phyloP scores from a whole-genome alignment of 1,284 basidiomycete species.

The Ceratobasidium papillatum region DNA sequence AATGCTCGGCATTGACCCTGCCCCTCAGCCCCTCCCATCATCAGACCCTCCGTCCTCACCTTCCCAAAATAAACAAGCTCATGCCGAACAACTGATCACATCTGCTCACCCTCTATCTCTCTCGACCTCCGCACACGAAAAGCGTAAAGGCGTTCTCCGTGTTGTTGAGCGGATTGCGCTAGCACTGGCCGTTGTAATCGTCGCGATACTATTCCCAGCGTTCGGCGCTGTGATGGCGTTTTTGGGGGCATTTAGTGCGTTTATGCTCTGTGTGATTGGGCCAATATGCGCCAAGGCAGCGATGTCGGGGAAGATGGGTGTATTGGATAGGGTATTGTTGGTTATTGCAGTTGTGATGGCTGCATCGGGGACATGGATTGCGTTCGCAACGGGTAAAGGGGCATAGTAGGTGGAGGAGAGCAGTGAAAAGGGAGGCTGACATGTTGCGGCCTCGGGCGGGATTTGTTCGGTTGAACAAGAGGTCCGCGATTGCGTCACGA shows the following conservation, averaged over 20 bases:
- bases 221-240: conserved; percentile 93
- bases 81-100: conserved; percentile 42
- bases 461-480: neutral
- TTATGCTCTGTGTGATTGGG: conserved; percentile 83
- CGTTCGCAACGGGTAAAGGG: conserved; percentile 21
- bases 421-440: neutral
- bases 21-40: conserved; percentile 50
- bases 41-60: conserved; percentile 52
- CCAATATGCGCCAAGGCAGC: conserved; percentile 73
- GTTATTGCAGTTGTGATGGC: conserved; percentile 70
- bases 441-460: neutral
- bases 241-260: conserved; percentile 86
- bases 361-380: conserved; percentile 70
- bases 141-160: conserved; percentile 59
- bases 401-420: neutral
- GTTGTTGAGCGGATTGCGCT: conserved; percentile 68
- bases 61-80: conserved; percentile 44
- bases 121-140: conserved; percentile 42
- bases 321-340: conserved; percentile 68
- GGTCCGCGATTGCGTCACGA: neutral
- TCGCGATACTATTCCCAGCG: conserved; percentile 83
- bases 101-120: conserved; percentile 45
- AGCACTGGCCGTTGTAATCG: conserved; percentile 67
- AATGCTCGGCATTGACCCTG: conserved; percentile 68
- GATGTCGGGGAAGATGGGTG: conserved; percentile 59